Evolutionary conservation across 1,139 yeast species (phyloP), one percentile per base, ranked within the genome.

Genomic region (Spathaspora sp.): DNA sequence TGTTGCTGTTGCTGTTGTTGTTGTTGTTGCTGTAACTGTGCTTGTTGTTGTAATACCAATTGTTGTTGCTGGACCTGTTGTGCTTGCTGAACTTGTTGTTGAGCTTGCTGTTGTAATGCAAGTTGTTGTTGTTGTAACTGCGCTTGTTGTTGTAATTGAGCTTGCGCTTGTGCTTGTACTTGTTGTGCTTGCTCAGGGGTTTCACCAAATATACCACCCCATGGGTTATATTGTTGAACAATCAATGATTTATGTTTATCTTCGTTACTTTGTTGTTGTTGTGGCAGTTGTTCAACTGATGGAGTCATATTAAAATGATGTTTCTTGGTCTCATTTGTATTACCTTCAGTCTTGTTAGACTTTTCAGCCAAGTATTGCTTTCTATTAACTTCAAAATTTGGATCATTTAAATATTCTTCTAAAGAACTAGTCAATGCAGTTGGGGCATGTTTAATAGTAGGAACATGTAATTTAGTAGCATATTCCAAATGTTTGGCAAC

Each of bases 391-490:
- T 89, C 96, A 64, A 88, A 89, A 58, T 85, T 86, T n/a, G 89
- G 89, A 62, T 87, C 96, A 59, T 84, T 79, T 57, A 93, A 71
- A 64, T 93, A 95, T 56, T 91, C 97, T 60, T 89, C 95, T 47
- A 93, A 76, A 11, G 95, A 86, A 38, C 84, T 78, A 7, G 96
- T 87, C 56, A 93, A 76, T 24, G 96, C 95, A 1, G 97, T 91
- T 11, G 98, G 98, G 0, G 98, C 97, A 66, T 93, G 99, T 63
- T 89, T 89, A 51, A 93, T 91, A 11, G 96, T 91, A 24, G 99
- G 99, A 26, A 93, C 96, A 60, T 87, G 90, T 51, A 93, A 72
- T 57, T 90, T 90, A 1, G 98, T 89, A 2, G 93, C 82, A 59
- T 84, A 81, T 63, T 89, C 96, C 56, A 89, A 73, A 61, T 86